Conservation (phyloP, 176 grass and related monocot species). For the Oryza rufipogon region DNA sequence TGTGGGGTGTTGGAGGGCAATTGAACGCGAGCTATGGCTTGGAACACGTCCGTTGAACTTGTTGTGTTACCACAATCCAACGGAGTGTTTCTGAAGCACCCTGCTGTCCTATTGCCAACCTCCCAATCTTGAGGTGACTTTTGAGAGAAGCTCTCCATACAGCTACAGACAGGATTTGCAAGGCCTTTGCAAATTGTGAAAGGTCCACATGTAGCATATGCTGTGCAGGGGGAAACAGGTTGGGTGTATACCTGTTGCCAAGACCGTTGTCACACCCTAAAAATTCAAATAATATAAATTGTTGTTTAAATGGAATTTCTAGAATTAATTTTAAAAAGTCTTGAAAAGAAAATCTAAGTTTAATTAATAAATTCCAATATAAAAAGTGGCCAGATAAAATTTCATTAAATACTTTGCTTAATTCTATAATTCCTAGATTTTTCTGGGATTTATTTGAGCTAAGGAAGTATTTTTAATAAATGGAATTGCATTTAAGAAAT, state of each 20-base stretch:
- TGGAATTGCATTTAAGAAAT: no score
- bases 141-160: neutral
- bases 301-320: no score
- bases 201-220: neutral
- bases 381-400: no score
- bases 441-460: no score
- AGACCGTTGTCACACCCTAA: no score
- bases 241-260: neutral
- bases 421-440: no score
- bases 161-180: neutral
- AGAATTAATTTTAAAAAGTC: no score
- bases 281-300: no score
- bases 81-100: neutral
- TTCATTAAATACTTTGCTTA: no score
- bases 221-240: neutral
- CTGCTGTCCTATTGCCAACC: neutral
- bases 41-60: neutral
- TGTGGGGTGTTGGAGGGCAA: conserved; percentile 34
- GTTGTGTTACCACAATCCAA: neutral
- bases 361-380: no score
- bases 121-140: neutral
- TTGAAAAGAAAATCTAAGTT: no score
- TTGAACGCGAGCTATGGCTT: neutral
- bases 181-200: neutral
- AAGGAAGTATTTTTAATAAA: no score